Evolutionary conservation across 208 protist species (phyloP).

Genomic region (Lotmaria passim): DNA sequence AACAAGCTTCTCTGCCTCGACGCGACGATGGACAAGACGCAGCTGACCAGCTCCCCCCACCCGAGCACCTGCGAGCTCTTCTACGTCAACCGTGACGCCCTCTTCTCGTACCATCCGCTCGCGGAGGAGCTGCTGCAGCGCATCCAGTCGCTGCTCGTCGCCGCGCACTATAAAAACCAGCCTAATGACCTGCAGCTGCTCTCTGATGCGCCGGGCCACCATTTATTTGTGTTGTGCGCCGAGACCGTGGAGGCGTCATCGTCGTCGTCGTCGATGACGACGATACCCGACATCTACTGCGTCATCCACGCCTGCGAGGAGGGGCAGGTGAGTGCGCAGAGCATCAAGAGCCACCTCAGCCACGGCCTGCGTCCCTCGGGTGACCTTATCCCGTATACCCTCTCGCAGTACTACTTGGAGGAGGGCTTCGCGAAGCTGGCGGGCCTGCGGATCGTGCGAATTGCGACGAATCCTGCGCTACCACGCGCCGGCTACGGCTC

Average conservation of each 20-base stretch:
- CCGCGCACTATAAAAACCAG: conserved; percentile 99
- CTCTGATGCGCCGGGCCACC: conserved; percentile 98
- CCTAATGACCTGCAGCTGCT: conserved; percentile 99
- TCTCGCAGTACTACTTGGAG: conserved; percentile 97
- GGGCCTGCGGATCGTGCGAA: conserved; percentile 97
- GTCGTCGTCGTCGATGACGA: conserved; percentile 31
- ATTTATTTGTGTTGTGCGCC: conserved; percentile 98
- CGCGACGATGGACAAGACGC: conserved; percentile 65
- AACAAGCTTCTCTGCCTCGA: conserved; percentile 99
- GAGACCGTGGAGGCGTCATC: conserved; percentile 54
- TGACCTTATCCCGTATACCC: conserved; percentile 99
- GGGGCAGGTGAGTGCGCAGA: conserved; percentile 93
- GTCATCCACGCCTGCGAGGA: conserved; percentile 98
- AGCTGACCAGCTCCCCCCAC: conserved; percentile 83
- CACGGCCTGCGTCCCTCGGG: conserved; percentile 94
- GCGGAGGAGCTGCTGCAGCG: conserved; percentile 95
- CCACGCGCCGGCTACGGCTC: conserved; percentile 97
- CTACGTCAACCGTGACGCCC: conserved; percentile 98
- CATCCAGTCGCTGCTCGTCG: conserved; percentile 96
- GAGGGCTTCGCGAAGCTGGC: conserved; percentile 94
- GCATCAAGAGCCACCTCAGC: conserved; percentile 83
- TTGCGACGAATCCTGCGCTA: conserved; percentile 98
- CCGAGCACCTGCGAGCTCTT: conserved; percentile 97
- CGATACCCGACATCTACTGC: conserved; percentile 96
- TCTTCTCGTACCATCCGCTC: conserved; percentile 99